phyloP scores from a whole-genome alignment of 2,329 filamentous ascomycete genomes.

The Gaeumannomyces sp. region DNA sequence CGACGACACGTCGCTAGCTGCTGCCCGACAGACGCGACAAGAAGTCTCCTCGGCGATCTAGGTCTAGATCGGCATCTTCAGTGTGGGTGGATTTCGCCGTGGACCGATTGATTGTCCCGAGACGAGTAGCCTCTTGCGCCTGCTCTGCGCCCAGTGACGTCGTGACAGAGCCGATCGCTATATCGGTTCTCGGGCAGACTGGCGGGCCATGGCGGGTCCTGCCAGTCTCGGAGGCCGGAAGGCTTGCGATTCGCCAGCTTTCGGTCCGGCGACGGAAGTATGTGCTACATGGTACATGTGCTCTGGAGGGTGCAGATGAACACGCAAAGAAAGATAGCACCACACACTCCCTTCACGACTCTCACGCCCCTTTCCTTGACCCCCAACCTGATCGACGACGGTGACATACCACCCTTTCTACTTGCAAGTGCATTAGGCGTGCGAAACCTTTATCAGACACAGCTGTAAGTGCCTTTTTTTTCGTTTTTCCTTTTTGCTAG shows the following conservation, averaged over 20 bases:
- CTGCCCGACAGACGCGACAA: not conserved
- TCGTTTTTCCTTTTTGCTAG: not conserved
- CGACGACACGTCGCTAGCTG: not conserved
- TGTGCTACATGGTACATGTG: not conserved
- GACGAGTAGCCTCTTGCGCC: not conserved
- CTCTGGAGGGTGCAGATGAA: too few species aligned
- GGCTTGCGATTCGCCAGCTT: not conserved
- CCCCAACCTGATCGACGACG: not conserved
- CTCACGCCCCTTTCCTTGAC: not conserved
- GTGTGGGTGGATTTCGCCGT: not conserved
- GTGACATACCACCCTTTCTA: not conserved
- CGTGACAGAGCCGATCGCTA: not conserved
- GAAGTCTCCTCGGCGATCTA: not conserved
- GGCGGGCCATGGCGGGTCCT: too few species aligned
- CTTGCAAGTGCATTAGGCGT: not conserved
- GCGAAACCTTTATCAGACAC: not conserved
- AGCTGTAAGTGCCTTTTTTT: not conserved
- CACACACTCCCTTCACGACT: not conserved
- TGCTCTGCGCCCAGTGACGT: not conserved
- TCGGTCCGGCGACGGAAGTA: not conserved
- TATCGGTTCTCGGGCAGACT: not conserved
- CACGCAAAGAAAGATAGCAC: not conserved
- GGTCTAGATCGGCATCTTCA: not conserved
- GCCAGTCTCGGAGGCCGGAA: not conserved
- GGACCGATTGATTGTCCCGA: not conserved